Base-by-base conservation (phyloP, 129 eudicot genomes). In the Oenanthe sinensis region DNA sequence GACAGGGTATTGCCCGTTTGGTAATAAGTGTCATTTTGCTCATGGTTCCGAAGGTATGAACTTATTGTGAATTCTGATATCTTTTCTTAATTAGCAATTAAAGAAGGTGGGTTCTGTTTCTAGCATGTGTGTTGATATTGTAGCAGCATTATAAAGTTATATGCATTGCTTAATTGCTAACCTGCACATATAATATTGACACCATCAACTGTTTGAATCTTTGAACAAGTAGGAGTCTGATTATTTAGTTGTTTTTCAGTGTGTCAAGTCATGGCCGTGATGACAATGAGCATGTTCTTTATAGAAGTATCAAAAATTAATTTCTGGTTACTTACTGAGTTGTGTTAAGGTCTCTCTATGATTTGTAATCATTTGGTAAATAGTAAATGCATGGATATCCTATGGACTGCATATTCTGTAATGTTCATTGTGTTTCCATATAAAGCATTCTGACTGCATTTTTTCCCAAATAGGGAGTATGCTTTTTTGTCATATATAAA, bases 1-100 rank as follows among this genome's bases (percentile, higher is more conserved):
- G 65, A 94, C 98, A 4, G 98, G 98, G 67, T 90, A 90, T 84
- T 94, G 98, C 78, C 98, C 98, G 8, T 94, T 94, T 73, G 98
- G 98, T 13, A 88, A 79, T 87, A 94, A 94, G 87, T 94, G 98
- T 77, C 98, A 94, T 87, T 94, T 94, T 78, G 98, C 98, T 75
- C 98, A 94, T 90, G 98, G 98, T 63, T 89, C 85, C 74, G 91
- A 92, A 85, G 98, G 98, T 94, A 90, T 79, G 71, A 77, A 62
- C 71, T 71, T 43, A 28, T 79, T 69, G 60, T n/a, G 46, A 3
- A n/a, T 43, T 54, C 54, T 44, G 2, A 5, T 58, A 22, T n/a
- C 2, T 2, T 7, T 12, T 13, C 22, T 9, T 58, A n/a, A 58
- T 22, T 22, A n/a, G 15, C 33, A 60, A 24, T 58, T n/a, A 22